Evolutionary conservation across 2,329 filamentous ascomycete genomes (phyloP), one percentile per base, ranked within the genome.

Genomic region (Bimuria novae-zelandiae): DNA sequence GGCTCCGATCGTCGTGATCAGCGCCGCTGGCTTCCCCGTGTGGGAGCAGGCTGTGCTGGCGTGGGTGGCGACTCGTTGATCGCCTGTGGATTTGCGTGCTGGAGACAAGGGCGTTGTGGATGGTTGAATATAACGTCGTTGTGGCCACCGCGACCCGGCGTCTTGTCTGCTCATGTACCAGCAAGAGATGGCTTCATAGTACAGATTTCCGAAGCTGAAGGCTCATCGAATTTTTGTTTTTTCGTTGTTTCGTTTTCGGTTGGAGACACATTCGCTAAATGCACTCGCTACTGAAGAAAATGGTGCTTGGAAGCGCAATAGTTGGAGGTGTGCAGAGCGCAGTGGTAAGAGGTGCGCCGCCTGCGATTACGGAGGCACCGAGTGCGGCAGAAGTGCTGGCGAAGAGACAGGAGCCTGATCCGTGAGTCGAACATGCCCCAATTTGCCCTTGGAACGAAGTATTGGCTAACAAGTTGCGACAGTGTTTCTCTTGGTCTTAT

Each of bases 401-500:
- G 12, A 46, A 56, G 27, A 65, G 67, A 47, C 59, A 70, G 30
- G 56, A 59, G 49, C 65, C 64, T 27, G 63, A 73, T 65, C 61
- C 68, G 70, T 73, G 62, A 54, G 69, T 64, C 7, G 14, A n/a
- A 10, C 30, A 32, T 1, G 4, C 8, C 32, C 14, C 27, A 6
- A 35, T 6, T n/a, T 19, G 39, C 40, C 14, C 23, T 30, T 16
- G 12, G 11, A 27, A 19, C 27, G 1, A 8, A 42, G 23, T 29
- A 8, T 7, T 14, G 17, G 52, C 56, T 65, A 44, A 65, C 45
- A n/a, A 22, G 10, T 23, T 17, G 12, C n/a, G 7, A 44, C n/a
- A 73, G 69, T 21, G 52, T 70, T n/a, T 69, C 69, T 3, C 59
- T 74, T 49, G 69, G 67, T 41, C 51, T 67, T 46, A 56, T 73